Conservation (phyloP, 2,329 filamentous ascomycete species). For the Emmonsia crescens region DNA sequence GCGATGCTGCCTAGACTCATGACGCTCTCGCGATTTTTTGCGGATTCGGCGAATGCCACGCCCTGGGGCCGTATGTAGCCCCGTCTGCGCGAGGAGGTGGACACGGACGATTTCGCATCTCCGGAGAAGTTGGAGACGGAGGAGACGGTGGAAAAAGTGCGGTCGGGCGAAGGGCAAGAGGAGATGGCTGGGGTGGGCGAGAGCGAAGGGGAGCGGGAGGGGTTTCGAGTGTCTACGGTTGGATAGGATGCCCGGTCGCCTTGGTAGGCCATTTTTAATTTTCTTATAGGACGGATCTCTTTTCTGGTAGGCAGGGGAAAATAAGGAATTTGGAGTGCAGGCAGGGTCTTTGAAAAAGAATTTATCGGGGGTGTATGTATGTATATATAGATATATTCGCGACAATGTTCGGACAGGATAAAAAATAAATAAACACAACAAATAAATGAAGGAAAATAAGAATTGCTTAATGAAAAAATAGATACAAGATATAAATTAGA, state of each 20-base stretch:
- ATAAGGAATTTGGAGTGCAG: not conserved
- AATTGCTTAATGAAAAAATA: not conserved
- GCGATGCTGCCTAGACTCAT: conserved; percentile 94
- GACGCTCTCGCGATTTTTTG: conserved; percentile 82
- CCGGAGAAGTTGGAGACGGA: conserved; percentile 37
- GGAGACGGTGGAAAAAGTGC: conserved; percentile 37
- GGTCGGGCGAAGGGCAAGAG: conserved; percentile 33
- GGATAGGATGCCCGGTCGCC: conserved; percentile 3
- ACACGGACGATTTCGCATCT: conserved; percentile 33
- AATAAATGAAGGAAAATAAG: not conserved
- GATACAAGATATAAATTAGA: not conserved
- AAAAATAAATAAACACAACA: not conserved
- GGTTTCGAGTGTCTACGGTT: conserved; percentile 15
- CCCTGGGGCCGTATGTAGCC: conserved; percentile 83
- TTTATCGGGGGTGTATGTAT: not conserved
- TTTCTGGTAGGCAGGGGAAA: not conserved
- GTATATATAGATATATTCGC: not conserved
- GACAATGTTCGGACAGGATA: not conserved
- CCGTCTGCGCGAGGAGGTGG: conserved; percentile 45
- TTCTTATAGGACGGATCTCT: not conserved
- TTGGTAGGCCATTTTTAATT: conserved; percentile 9
- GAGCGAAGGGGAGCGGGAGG: conserved; percentile 32
- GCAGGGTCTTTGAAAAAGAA: not conserved
- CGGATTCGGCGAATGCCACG: conserved; percentile 82
- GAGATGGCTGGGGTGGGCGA: conserved; percentile 35